Conservation (phyloP, 495 filamentous ascomycete genomes). For the Baudoinia panamericana region DNA sequence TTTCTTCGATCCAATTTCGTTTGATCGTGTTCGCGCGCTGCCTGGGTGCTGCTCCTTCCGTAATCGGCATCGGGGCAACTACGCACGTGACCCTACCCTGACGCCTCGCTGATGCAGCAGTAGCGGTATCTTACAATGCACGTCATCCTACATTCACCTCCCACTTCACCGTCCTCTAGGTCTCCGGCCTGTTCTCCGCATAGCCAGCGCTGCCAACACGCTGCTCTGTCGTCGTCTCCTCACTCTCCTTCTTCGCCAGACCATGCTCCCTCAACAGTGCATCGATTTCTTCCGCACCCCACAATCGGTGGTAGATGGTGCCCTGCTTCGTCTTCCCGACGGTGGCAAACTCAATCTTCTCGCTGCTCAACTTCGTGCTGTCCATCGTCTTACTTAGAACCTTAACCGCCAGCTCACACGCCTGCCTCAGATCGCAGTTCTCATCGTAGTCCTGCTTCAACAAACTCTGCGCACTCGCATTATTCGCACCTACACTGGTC, state of each 20-base stretch:
- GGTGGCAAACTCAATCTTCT: conserved; percentile 99
- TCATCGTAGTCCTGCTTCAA: conserved; percentile 99
- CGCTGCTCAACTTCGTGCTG: conserved; percentile 91
- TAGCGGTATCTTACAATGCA: neutral
- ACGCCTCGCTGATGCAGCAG: neutral
- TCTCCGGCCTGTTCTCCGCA: no score
- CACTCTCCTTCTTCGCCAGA: conserved; percentile 70
- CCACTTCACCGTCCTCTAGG: neutral
- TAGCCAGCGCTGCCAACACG: no score
- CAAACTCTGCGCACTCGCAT: conserved; percentile 91
- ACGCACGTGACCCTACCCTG: neutral
- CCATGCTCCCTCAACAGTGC: conserved; percentile 88
- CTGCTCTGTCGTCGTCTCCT: neutral
- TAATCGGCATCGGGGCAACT: no score
- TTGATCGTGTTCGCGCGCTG: no score
- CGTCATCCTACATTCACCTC: neutral
- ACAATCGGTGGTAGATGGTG: conserved; percentile 94
- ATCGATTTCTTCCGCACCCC: conserved; percentile 94
- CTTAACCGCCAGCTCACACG: conserved; percentile 95
- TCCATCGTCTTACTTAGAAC: conserved; percentile 99
- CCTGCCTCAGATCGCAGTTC: conserved; percentile 88
- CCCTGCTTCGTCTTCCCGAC: conserved; percentile 89
- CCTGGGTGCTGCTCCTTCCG: no score
- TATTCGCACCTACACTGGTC: conserved; percentile 94
- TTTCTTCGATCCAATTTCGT: no score